Evolutionary conservation across 148 eudicot genomes (phyloP).

Genomic region (Rhododendron molle): DNA sequence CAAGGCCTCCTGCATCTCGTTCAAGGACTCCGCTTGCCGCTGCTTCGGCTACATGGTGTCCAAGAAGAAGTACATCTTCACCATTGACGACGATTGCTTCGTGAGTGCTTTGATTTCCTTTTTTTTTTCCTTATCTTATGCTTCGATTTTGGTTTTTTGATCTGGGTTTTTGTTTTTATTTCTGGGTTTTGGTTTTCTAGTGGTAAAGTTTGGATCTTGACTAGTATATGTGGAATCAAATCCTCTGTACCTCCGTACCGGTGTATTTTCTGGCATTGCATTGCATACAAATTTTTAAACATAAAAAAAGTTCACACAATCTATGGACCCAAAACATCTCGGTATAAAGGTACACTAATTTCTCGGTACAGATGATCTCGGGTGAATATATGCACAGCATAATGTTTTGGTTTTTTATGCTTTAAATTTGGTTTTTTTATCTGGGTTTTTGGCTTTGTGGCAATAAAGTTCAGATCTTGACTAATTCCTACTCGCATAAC

Average conservation of each 20-base stretch:
- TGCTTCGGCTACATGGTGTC: conserved; percentile 67
- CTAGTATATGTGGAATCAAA: neutral
- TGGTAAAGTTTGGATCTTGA: neutral
- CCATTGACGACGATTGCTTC: conserved; percentile 77
- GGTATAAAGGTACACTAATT: too few relatives aligned
- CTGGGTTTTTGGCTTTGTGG: conserved; percentile 1
- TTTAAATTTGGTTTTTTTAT: neutral
- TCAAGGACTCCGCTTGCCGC: conserved; percentile 67
- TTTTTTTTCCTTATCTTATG: neutral
- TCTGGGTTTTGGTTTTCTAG: conserved; percentile 4
- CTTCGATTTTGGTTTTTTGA: conserved; percentile 8
- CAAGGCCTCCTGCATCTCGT: conserved; percentile 57
- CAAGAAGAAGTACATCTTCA: conserved; percentile 60
- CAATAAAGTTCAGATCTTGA: neutral
- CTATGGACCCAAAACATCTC: too few relatives aligned
- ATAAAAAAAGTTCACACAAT: too few relatives aligned
- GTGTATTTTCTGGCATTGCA: too few relatives aligned
- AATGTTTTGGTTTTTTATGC: too few relatives aligned
- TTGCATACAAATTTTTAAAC: too few relatives aligned
- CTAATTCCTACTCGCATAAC: neutral
- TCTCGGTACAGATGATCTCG: too few relatives aligned
- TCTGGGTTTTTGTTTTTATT: neutral
- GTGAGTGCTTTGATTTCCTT: conserved; percentile 27
- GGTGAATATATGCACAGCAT: too few relatives aligned
- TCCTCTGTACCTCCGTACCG: too few relatives aligned